Base-by-base conservation (phyloP, 1,139 yeast genomes). In the Chernovozyma aurita region DNA sequence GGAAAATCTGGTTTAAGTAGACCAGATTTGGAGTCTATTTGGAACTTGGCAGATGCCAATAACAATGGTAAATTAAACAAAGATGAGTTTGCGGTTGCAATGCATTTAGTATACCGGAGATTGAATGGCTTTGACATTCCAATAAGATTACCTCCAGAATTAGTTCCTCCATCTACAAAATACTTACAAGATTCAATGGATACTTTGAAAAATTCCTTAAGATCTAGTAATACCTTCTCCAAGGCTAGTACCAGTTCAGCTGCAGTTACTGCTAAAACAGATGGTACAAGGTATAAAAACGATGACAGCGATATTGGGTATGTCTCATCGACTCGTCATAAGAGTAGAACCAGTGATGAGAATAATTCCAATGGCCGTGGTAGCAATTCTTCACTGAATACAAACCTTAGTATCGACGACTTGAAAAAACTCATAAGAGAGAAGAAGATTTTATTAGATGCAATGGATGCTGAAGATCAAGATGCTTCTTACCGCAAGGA, bases 1-100 rank as follows among this genome's bases (percentile, higher is more conserved):
- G 82, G 94, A 33, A 92, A 92, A 60, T 84, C 95, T 20, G 97
- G 97, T 1, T 74, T 92, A 46, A 73, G 80, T 39, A 78, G 97
- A 58, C 74, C 79, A 8, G 97, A 90, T 48, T 71, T 92, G 43
- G 97, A 90, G 57, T 71, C 80, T 27, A 86, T 92, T 44, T 92
- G 98, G 98, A 87, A 84, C 37, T 65, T 84, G 45, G 76, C 84
- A 26, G 90, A 85, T 52, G 68, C 77, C 16, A 78, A 80, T 37
- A 82, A 83, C 50, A 72, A 80, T 39, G 88, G 92, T 2, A 80
- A 77, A 53, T 69, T 84, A 46, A 83, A 82, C 53, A 80, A 77
- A 49, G 90, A 84, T 55, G 88, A 83, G 49, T 84, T 84, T 61
- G 82, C 88, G 0, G 82, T 83, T 32, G 92, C 92, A 17, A 84